Evolutionary conservation across 371 early-diverging fungal species (phyloP), one percentile per base, ranked within the genome.

Genomic region (Funneliformis caledonium): DNA sequence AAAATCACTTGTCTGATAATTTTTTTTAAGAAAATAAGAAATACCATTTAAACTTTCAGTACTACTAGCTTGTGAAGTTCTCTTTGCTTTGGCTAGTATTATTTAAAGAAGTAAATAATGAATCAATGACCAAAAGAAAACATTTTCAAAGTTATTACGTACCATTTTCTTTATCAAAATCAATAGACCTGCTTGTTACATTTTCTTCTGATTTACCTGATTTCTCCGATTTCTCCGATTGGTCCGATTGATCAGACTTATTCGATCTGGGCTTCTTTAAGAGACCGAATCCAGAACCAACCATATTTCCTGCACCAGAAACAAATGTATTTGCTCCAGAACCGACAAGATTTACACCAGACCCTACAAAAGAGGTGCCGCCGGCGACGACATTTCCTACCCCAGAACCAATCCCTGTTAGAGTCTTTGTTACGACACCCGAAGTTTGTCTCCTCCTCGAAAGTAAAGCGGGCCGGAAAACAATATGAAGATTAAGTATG

Each of bases 281-380:
- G 19, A 56, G 19, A 16, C 56, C 56, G 56, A 56, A n/a, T 56
- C 56, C 56, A 19, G 52, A 52, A 16, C 76, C 79, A 14, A 78
- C 72, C 59, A 77, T 56, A 2, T 62, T 68, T 31, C 81, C 81
- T 12, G 80, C 26, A 37, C 73, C 79, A 50, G 67, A 12, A 42
- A 80, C 82, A 26, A 48, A 26, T 22, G 37, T 6, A 16, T 70
- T 50, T 6, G 81, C 83, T 47, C 67, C 76, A 12, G 47, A 37
- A 9, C 83, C 83, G 19, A 76, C 79, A 8, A 78, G 19, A 26
- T 76, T 81, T 43, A 12, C 81, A 33, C 60, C 82, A 12, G n/a
- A 37, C 14, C 83, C 69, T 12, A 83, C 82, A 80, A 86, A 67
- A 11, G 77, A 74, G 50, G 82, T 83, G 0, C 85, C 85, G 31